A percentile compares a stretch with the other conserved stretches of the same genome.
Conservation (phyloP, 768 basidiomycete species). For the Cystobasidium ongulense region DNA sequence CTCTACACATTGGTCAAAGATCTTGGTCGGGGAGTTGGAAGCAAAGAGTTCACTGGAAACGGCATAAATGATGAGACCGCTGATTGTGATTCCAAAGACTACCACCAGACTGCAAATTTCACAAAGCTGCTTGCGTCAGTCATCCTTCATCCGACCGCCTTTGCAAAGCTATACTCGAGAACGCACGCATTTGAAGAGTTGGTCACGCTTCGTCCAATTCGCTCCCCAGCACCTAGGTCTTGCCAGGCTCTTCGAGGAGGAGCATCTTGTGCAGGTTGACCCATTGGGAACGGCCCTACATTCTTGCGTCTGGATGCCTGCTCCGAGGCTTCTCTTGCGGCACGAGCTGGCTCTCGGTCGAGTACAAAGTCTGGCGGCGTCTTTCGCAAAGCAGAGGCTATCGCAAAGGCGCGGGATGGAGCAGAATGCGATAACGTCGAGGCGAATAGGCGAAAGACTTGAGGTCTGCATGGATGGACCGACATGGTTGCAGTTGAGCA, state of each 20-base stretch:
- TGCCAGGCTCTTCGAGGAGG: conserved; percentile 5
- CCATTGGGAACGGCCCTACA: conserved; percentile 22
- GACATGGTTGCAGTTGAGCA: not conserved
- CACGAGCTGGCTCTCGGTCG: conserved; percentile 7
- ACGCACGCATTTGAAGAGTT: conserved; percentile 28
- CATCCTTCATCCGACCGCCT: not conserved
- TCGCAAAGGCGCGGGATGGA: not conserved
- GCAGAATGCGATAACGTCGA: not conserved
- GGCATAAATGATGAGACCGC: conserved; percentile 20
- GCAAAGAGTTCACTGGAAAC: conserved; percentile 31
- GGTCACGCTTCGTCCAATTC: conserved; percentile 14
- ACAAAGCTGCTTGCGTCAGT: not conserved
- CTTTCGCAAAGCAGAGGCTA: not conserved
- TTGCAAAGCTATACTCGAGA: no score
- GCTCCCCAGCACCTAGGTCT: conserved; percentile 16
- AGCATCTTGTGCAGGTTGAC: not conserved
- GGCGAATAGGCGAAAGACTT: not conserved
- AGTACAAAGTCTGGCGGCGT: conserved; percentile 1
- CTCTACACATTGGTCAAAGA: conserved; percentile 16
- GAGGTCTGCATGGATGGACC: not conserved
- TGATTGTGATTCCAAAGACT: conserved; percentile 16
- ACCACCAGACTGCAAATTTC: conserved; percentile 6
- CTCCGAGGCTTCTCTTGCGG: conserved; percentile 11
- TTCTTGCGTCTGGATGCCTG: conserved; percentile 5
- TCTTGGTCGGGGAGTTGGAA: conserved; percentile 27